Evolutionary conservation across 2,329 filamentous ascomycete genomes (phyloP).

Genomic region (Madurella mycetomatis): DNA sequence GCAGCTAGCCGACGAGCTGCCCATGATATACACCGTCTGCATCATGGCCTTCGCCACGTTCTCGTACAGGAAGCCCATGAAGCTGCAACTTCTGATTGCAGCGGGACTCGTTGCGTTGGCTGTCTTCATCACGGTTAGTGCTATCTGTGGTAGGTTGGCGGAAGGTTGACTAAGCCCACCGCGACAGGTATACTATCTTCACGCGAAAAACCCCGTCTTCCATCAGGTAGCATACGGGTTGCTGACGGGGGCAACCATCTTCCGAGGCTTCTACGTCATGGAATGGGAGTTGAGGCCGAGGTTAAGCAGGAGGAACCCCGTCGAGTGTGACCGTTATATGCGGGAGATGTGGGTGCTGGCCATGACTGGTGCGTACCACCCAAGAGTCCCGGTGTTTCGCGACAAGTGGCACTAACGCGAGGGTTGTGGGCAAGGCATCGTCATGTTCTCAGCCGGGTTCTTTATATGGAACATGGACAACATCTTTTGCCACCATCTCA

Average conservation of each 20-base stretch:
- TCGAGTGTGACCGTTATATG: conserved; percentile 45
- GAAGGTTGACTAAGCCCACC: not conserved
- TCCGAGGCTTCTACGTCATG: conserved; percentile 75
- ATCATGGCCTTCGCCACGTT: conserved; percentile 64
- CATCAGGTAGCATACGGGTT: conserved; percentile 76
- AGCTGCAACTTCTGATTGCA: conserved; percentile 31
- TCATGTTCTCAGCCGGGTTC: conserved; percentile 70
- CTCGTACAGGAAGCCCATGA: conserved; percentile 57
- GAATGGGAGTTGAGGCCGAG: conserved; percentile 44
- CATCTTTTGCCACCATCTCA: conserved; percentile 63
- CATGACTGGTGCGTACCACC: conserved; percentile 39
- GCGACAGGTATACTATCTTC: conserved; percentile 58
- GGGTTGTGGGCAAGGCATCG: conserved; percentile 46
- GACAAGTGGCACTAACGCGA: not conserved
- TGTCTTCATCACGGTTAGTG: conserved; percentile 66
- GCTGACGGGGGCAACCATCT: conserved; percentile 65
- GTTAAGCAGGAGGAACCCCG: conserved; percentile 41
- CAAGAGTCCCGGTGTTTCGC: not conserved
- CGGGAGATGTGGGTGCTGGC: conserved; percentile 75
- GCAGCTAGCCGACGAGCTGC: conserved; percentile 57
- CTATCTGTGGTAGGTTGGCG: not conserved
- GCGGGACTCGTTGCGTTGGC: conserved; percentile 52
- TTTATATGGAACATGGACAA: conserved; percentile 77
- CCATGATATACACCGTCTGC: conserved; percentile 57
- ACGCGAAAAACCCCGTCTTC: conserved; percentile 75